Evolutionary conservation across 2,329 filamentous ascomycete species (phyloP), one percentile per base, ranked within the genome.

Genomic region (Balansia obtecta): DNA sequence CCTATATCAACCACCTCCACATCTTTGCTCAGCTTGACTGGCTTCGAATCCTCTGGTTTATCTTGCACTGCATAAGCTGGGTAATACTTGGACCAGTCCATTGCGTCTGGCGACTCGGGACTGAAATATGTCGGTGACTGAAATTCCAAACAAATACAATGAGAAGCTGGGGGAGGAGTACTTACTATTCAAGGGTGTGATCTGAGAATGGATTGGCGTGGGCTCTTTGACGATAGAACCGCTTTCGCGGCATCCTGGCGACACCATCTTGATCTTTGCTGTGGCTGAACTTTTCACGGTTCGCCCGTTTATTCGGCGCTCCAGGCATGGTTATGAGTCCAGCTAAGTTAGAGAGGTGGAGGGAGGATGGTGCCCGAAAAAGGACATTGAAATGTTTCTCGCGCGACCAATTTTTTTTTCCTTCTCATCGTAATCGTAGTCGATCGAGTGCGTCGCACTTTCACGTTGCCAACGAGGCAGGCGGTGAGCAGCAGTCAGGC

Each of bases 141-240:
- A 55, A 34, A 58, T 45, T 41, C 40, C n/a, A n/a, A n/a, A n/a
- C n/a, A 48, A 30, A 41, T 22, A 43, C 13, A 22, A 45, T 20
- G 33, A 20, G 20, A 49, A 12, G 20, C 15, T 32, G 30, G 22
- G 15, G 8, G 18, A 20, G 4, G 16, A 41, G n/a, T 37, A 52
- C 57, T 52, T 78, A 95, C 93, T 98, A 98, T 61, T 77, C 76
- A 64, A 98, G 74, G 52, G 80, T 74, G 72, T 98, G 93, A 62
- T 98, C 93, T 2, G 91, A 96, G 70, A 98, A 98, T 7, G 91
- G 90, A 71, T 98, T 98, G 55, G 93, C 93, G 71, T 98, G 93
- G 38, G 93, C 93, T 66, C 93, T 80, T 69, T 98, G 93, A 50
- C 93, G 82, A 67, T 95, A 98, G 71, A 93, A 95, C 71, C 86